phyloP scores from a whole-genome alignment of 73 alveolate genomes.

The Paramecium octaurelia region DNA sequence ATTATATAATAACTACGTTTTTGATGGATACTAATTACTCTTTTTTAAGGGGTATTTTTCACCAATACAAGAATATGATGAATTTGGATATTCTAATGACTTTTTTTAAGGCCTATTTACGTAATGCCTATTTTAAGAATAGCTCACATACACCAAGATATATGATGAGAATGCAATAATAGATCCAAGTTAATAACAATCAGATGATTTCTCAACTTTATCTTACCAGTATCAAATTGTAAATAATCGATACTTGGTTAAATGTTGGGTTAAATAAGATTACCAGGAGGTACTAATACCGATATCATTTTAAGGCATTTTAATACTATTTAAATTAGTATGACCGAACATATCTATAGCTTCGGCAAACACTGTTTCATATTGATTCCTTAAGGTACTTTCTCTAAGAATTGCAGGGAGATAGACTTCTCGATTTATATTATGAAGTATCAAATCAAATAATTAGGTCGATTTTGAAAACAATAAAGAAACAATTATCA shows the following conservation, averaged over 20 bases:
- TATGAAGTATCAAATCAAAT: not conserved
- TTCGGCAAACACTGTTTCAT: not conserved
- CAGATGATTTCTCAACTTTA: not conserved
- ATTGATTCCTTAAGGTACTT: not conserved
- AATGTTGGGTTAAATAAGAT: not conserved
- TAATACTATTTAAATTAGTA: no score
- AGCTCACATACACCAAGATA: not conserved
- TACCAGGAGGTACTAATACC: not conserved
- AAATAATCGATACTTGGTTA: not conserved
- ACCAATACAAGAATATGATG: not conserved
- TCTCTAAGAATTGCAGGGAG: not conserved
- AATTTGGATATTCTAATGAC: no score
- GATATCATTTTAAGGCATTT: not conserved
- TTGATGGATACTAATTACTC: not conserved
- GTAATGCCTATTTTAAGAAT: not conserved
- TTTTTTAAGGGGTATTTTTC: not conserved
- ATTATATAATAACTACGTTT: not conserved
- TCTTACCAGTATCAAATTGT: not conserved
- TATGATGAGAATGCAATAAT: not conserved
- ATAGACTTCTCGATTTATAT: no score
- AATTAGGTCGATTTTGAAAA: not conserved
- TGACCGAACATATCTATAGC: not conserved
- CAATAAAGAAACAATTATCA: not conserved
- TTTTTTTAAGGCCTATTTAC: no score
- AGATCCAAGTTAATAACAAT: not conserved